phyloP scores from a whole-genome alignment of 257 asterid genomes.

The Mitragyna speciosa region DNA sequence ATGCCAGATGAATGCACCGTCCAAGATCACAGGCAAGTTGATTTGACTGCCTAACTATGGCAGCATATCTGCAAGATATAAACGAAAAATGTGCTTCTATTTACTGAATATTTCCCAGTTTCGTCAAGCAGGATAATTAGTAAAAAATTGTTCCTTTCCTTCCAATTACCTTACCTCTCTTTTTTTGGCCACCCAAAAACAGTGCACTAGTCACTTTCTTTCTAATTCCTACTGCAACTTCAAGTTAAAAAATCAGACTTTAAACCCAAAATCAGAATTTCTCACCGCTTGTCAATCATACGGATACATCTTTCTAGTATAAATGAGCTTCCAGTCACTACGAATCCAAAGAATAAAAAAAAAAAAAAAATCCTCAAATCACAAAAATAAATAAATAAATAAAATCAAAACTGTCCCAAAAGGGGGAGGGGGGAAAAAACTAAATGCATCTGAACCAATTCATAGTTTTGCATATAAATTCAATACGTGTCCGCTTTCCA shows the following conservation, averaged over 20 bases:
- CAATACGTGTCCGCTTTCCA: not conserved
- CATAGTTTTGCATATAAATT: not conserved
- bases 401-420: not conserved
- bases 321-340: not conserved
- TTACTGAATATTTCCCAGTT: no score
- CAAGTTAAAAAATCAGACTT: not conserved
- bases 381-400: no score
- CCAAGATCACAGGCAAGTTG: not conserved
- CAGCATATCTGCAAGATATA: no score
- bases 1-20: not conserved
- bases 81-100: no score
- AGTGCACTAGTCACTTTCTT: no score
- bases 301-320: not conserved
- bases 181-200: no score
- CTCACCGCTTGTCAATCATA: not conserved
- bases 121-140: not conserved
- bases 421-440: not conserved
- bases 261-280: not conserved
- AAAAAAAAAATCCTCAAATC: not conserved
- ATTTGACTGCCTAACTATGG: not conserved
- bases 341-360: not conserved
- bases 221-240: not conserved
- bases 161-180: not conserved
- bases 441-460: not conserved
- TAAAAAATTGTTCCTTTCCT: not conserved